These are phyloP conservation scores for Ogataea philodendri DNA, from an alignment of 805 yeast species.

Conservation along the genomic window DNA sequence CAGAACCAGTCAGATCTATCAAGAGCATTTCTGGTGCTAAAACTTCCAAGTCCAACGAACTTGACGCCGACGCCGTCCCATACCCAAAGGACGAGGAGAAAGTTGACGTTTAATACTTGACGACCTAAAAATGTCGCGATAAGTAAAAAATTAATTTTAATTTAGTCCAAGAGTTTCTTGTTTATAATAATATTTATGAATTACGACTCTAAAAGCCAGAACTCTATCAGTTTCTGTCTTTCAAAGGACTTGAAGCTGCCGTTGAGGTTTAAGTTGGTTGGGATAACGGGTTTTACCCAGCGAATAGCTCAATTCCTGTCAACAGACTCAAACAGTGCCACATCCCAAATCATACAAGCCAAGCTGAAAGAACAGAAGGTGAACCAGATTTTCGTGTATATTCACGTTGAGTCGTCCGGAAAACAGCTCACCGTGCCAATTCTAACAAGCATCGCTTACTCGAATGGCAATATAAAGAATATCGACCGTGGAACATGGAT, in stretches of 20 bases:
- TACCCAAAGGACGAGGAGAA: conserved; percentile 31
- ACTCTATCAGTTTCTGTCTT: conserved; percentile 42
- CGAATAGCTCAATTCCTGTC: conserved; percentile 13
- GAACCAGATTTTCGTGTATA: conserved; percentile 16
- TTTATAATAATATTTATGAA: conserved; percentile 15
- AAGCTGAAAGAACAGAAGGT: conserved; percentile 16
- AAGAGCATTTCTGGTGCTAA: conserved; percentile 29
- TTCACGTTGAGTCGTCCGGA: conserved; percentile 21
- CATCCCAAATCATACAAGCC: conserved; percentile 16
- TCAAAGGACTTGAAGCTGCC: conserved; percentile 54
- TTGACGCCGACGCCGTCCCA: conserved; percentile 31
- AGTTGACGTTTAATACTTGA: conserved; percentile 15
- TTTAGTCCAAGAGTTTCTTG: neutral
- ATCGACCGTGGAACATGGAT: conserved; percentile 54
- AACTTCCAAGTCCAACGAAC: conserved; percentile 19
- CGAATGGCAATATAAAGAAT: conserved; percentile 8
- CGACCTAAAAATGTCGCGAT: conserved; percentile 6
- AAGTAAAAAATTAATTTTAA: conserved; percentile 1
- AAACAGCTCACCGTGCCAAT: conserved; percentile 25
- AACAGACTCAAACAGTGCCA: conserved; percentile 9
- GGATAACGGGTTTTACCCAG: conserved; percentile 19
- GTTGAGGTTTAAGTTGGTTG: conserved; percentile 43
- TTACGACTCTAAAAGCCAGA: conserved; percentile 23
- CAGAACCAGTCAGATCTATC: conserved; percentile 74
- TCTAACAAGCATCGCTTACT: conserved; percentile 20